Conservation (phyloP, 2,329 filamentous ascomycete genomes). For the Coleophoma eucalyptorum region DNA sequence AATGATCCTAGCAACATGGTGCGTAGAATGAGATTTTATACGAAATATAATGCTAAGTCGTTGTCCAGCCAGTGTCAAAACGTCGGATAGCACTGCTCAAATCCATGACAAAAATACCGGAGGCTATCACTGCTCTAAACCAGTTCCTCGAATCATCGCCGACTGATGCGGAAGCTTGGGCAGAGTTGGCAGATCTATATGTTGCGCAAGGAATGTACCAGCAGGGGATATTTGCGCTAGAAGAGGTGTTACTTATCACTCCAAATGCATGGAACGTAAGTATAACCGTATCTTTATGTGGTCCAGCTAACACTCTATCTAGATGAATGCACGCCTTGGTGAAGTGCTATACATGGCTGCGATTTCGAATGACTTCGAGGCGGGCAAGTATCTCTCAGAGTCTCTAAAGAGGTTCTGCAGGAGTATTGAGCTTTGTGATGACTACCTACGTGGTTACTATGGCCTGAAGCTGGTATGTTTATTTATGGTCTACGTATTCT, state of each 20-base stretch:
- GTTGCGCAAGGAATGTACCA: constrained; percentile 71
- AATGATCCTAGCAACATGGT: constrained; percentile 79
- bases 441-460: constrained; percentile 89
- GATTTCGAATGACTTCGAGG: constrained; percentile 34
- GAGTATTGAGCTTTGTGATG: constrained; percentile 89
- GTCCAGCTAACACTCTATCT: constrained; percentile 25
- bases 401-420: constrained; percentile 82
- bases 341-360: constrained; percentile 76
- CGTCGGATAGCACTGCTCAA: constrained; percentile 76
- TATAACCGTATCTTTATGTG: constrained; percentile 8
- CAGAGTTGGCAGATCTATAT: constrained; percentile 87
- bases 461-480: constrained; percentile 72
- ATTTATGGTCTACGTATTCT: background rate
- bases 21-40: constrained; percentile 29
- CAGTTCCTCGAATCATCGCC: constrained; percentile 78
- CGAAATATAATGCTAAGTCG: constrained; percentile 25
- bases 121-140: constrained; percentile 72
- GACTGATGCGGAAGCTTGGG: constrained; percentile 90
- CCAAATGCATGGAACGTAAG: constrained; percentile 95
- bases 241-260: constrained; percentile 81
- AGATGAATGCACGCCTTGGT: constrained; percentile 84
- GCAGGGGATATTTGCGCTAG: constrained; percentile 83
- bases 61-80: constrained; percentile 72
- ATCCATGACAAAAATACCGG: constrained; percentile 63
- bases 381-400: constrained; percentile 57